Conservation (phyloP, 2,329 filamentous ascomycete genomes). For the Aspergillus pseudonomiae region DNA sequence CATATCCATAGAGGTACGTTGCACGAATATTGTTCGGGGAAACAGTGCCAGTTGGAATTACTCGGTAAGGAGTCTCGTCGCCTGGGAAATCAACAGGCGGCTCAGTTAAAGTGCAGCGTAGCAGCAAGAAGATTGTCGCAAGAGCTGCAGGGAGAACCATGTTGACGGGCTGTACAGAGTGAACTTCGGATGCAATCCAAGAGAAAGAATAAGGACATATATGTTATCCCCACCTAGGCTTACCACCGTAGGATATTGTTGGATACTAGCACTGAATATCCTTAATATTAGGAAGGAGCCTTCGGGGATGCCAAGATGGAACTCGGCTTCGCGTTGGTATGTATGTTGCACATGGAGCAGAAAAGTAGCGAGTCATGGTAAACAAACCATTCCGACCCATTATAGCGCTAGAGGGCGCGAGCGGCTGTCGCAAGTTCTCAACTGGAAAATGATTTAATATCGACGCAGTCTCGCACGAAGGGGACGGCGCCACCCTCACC, state of each 20-base stretch:
- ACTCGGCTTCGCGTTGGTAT: too few species aligned
- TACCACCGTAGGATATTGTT: neutral
- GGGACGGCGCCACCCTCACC: too few species aligned
- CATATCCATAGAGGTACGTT: too few species aligned
- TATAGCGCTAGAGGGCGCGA: too few species aligned
- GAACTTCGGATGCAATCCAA: neutral
- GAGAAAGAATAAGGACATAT: neutral
- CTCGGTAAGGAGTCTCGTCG: slow-evolving; percentile 9
- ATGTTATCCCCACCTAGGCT: neutral
- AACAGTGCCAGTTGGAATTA: slow-evolving; percentile 9
- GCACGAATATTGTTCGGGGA: too few species aligned
- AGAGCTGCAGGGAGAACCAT: slow-evolving; percentile 3
- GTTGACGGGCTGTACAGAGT: neutral
- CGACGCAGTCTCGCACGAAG: too few species aligned
- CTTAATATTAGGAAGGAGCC: neutral
- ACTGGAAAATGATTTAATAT: too few species aligned
- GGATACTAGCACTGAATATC: neutral
- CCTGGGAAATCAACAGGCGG: slow-evolving; percentile 9
- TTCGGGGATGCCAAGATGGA: too few species aligned
- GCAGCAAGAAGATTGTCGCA: slow-evolving; percentile 1
- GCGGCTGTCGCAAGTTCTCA: too few species aligned
- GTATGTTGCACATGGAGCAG: too few species aligned
- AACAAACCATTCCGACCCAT: too few species aligned
- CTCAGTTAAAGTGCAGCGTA: neutral
- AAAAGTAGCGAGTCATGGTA: too few species aligned